phyloP scores from a whole-genome alignment of 2,329 filamentous ascomycete genomes.

The Amauroascus niger region DNA sequence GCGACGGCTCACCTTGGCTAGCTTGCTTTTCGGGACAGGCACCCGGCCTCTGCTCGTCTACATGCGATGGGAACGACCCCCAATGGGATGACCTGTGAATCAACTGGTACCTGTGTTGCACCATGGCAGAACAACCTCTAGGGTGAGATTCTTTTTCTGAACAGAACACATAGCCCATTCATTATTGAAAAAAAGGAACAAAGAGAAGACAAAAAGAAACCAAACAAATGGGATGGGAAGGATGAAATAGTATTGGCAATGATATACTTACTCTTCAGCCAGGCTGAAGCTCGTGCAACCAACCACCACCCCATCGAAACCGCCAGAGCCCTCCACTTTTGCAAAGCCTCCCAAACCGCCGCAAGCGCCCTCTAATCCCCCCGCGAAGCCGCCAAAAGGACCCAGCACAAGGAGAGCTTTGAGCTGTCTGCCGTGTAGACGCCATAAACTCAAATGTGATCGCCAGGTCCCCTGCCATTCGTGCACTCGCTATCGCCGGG shows the following conservation, averaged over 20 bases:
- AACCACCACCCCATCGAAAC: background rate
- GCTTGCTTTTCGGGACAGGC: no score
- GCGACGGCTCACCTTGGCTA: no score
- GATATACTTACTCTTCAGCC: background rate
- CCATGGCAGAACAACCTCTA: background rate
- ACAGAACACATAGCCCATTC: no score
- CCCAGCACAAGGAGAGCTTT: constrained; percentile 18
- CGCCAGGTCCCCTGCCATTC: constrained; percentile 27
- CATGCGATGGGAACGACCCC: no score
- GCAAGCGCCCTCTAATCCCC: background rate
- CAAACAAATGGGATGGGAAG: background rate
- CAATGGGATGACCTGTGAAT: no score
- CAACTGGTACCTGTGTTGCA: background rate
- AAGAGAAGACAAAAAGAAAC: background rate
- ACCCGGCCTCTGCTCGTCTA: no score
- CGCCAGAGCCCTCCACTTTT: background rate
- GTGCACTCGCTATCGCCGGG: constrained; percentile 25
- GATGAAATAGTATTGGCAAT: background rate
- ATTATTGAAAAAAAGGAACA: background rate
- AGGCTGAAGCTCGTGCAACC: background rate
- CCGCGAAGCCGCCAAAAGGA: constrained; percentile 2
- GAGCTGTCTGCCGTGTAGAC: constrained; percentile 27
- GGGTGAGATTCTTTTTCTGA: background rate
- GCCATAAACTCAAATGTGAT: constrained; percentile 29
- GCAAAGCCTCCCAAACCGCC: background rate